Base-by-base conservation (phyloP, 129 eudicot genomes). In the Tanacetum coccineum region DNA sequence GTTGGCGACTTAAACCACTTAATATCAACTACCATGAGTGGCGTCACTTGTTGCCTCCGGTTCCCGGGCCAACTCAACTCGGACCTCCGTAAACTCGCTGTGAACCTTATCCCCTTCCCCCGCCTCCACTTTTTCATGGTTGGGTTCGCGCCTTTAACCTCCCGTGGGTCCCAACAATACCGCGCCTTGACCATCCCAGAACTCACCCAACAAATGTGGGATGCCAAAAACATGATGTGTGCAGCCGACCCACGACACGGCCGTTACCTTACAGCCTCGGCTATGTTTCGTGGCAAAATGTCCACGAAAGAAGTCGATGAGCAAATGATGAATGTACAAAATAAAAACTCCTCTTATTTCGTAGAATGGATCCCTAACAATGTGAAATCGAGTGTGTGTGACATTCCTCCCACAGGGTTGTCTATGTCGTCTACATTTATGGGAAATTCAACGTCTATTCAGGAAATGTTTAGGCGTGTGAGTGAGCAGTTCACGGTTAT, bases 111-210 rank as follows among this genome's bases (percentile, higher is more conserved):
- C 30, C 95, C 95, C 1, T 87, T 87, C 82, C 95, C 95, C 0
- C 87, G 95, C 3, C 90, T 87, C 55, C 90, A 87, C 74, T 87
- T 87, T 76, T 87, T 87, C 81, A 87, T 87, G 94, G 94, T 87
- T 7, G 94, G 94, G 1, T 87, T 87, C 17, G 95, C 95, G 0
- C 95, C 95, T 2, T 53, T 86, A 47, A 86, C 94, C 63, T 86
- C 94, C 45, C 81, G 85, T 9, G 81, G 83, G 0, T 86, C 88
- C 30, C 92, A 82, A 45, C 92, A 86, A 66, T 86, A 86, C 76
- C 81, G 85, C 0, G 81, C 92, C 42, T 75, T 82, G 26, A 82
- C 85, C 39, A 86, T 86, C 73, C 92, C 92, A 1, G 92, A 86
- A 46, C 85, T 86, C 50, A 86, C 87, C 45, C 87, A 82, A 68